These are phyloP conservation scores for Haplosporangium sp. DNA, from an alignment of 371 early-diverging fungal genomes.

Conservation along the genomic window DNA sequence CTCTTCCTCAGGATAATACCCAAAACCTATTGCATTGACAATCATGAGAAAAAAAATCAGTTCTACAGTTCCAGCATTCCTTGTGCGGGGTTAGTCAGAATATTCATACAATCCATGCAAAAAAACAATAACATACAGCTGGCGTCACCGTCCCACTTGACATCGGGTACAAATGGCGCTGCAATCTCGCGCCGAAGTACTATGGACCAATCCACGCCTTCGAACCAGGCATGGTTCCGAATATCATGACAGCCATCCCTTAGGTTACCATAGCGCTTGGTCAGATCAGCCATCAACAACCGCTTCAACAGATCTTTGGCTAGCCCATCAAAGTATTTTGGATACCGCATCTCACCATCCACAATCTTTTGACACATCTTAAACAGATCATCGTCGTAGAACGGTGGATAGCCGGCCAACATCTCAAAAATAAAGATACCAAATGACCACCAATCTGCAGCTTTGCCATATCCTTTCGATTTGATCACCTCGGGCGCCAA, in stretches of 20 bases:
- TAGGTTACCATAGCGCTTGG: constrained; percentile 81
- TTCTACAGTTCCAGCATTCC: not conserved
- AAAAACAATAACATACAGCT: constrained; percentile 51
- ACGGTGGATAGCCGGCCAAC: constrained; percentile 56
- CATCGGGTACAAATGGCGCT: constrained; percentile 77
- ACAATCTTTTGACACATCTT: constrained; percentile 88
- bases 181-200: constrained; percentile 65
- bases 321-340: constrained; percentile 77
- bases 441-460: constrained; percentile 94
- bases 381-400: constrained; percentile 64
- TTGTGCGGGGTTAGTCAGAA: no score
- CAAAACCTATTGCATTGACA: constrained; percentile 30
- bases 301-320: constrained; percentile 83
- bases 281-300: constrained; percentile 82
- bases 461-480: constrained; percentile 89
- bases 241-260: constrained; percentile 70
- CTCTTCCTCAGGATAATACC: constrained; percentile 47
- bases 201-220: constrained; percentile 73
- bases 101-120: not conserved
- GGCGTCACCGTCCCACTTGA: constrained; percentile 71
- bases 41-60: not conserved
- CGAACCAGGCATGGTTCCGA: constrained; percentile 80
- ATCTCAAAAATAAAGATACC: constrained; percentile 94
- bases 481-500: constrained; percentile 95
- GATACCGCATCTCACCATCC: constrained; percentile 78